Evolutionary conservation across 2,329 filamentous ascomycete genomes (phyloP).

Genomic region (Aureobasidium sp.): DNA sequence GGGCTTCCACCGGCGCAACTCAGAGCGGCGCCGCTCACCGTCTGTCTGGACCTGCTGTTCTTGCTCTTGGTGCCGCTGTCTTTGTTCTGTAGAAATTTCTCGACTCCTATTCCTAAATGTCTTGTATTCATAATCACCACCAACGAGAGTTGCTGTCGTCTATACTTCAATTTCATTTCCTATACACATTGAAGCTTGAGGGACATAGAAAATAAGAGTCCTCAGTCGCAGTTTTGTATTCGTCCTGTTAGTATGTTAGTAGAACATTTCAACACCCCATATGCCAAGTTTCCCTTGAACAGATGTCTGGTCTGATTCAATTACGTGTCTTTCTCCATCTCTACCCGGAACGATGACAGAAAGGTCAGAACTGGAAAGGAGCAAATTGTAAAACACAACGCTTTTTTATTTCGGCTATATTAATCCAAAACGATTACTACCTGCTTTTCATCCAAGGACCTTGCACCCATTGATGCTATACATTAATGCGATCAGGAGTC

Average conservation of each 20-base stretch:
- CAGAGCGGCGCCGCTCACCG: conserved; percentile 14
- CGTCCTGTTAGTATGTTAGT: not conserved
- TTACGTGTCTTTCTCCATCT: no score
- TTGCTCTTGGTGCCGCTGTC: conserved; percentile 15
- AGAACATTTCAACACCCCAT: not conserved
- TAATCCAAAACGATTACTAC: not conserved
- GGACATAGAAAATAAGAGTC: not conserved
- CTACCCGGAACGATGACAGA: no score
- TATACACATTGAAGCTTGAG: not conserved
- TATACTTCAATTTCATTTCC: not conserved
- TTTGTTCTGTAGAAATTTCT: conserved; percentile 6
- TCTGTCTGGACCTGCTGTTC: conserved; percentile 6
- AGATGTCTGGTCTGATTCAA: no score
- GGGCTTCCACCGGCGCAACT: conserved; percentile 9
- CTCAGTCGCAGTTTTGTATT: not conserved
- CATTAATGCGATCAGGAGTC: not conserved
- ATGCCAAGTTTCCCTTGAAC: not conserved
- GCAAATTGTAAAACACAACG: no score
- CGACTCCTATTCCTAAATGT: not conserved
- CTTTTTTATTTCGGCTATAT: not conserved
- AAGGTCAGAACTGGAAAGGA: not conserved
- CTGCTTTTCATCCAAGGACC: not conserved
- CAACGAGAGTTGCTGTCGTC: not conserved
- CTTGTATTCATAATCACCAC: not conserved
- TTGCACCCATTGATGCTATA: not conserved